Evolutionary conservation across 176 grass and related monocot species (phyloP).

Genomic region (Cenchrus purpureus): DNA sequence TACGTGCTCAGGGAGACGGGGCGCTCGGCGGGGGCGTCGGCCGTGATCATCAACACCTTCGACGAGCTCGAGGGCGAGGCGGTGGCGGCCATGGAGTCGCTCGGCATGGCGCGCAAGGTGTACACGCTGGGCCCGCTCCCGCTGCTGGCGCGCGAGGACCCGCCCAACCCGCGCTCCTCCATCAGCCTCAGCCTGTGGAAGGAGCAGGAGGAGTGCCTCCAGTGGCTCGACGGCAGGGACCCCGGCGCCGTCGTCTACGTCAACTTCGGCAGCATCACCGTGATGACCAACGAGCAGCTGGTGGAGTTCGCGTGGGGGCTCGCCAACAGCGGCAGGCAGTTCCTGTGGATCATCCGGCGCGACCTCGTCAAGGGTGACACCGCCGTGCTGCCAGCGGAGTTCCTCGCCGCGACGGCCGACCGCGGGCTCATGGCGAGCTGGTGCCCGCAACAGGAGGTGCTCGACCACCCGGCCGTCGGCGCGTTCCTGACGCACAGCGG

Average conservation of each 20-base stretch:
- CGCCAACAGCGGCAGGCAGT: constrained; percentile 62
- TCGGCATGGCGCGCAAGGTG: constrained; percentile 45
- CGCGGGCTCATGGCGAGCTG: constrained; percentile 65
- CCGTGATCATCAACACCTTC: constrained; percentile 51
- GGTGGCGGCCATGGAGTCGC: constrained; percentile 48
- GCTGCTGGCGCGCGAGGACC: constrained; percentile 45
- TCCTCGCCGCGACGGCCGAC: constrained; percentile 51
- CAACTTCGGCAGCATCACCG: constrained; percentile 66
- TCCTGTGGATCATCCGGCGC: constrained; percentile 77
- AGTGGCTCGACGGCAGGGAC: constrained; percentile 60
- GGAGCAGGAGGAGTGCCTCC: constrained; percentile 59
- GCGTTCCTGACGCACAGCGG: constrained; percentile 81
- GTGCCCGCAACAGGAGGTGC: constrained; percentile 81
- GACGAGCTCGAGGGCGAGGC: constrained; percentile 58
- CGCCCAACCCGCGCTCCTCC: constrained; percentile 38
- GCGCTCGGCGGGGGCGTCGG: constrained; percentile 45
- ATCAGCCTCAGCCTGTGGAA: constrained; percentile 66
- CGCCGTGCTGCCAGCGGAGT: constrained; percentile 63
- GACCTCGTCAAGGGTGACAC: constrained; percentile 72
- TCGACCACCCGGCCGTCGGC: constrained; percentile 61
- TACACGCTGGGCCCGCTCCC: constrained; percentile 74
- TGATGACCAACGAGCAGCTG: constrained; percentile 54
- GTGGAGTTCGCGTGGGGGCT: constrained; percentile 87
- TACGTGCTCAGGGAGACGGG: constrained; percentile 45
- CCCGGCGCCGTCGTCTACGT: constrained; percentile 54